Evolutionary conservation across 2,329 filamentous ascomycete genomes (phyloP).

Genomic region (Epichloe elymi): DNA sequence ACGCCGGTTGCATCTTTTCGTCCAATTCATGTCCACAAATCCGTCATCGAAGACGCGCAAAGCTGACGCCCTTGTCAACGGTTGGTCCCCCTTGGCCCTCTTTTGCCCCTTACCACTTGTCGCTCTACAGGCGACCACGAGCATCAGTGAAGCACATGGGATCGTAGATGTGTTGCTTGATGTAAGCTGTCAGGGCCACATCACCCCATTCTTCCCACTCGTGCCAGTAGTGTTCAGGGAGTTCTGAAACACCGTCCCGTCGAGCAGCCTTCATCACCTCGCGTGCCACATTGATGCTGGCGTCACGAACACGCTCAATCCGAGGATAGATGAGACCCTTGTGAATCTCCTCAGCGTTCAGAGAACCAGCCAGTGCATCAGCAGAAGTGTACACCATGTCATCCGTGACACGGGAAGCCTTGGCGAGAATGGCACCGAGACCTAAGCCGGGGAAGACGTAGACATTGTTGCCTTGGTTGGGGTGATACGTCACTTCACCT

Average conservation of each 20-base stretch:
- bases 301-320: conserved; percentile 83
- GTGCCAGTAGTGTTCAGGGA: conserved; percentile 56
- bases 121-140: conserved; percentile 18
- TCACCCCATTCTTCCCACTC: conserved; percentile 63
- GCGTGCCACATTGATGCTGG: conserved; percentile 72
- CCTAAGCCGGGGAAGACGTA: conserved; percentile 97
- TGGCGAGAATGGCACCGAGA: conserved; percentile 81
- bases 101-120: background rate
- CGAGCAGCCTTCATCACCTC: conserved; percentile 91
- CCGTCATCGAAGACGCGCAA: background rate
- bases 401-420: conserved; percentile 76
- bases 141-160: conserved; percentile 32
- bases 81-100: background rate
- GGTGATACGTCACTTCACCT: conserved; percentile 53
- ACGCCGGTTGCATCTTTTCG: background rate
- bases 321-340: conserved; percentile 82
- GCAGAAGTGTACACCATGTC: conserved; percentile 96
- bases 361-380: conserved; percentile 61
- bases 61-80: background rate
- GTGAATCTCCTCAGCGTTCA: conserved; percentile 70
- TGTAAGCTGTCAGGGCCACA: conserved; percentile 45
- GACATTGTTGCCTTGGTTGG: conserved; percentile 74
- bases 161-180: conserved; percentile 48
- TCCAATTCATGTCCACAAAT: background rate
- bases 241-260: conserved; percentile 58